phyloP scores from a whole-genome alignment of 2,329 filamentous ascomycete species.

The Diaporthe sp. region DNA sequence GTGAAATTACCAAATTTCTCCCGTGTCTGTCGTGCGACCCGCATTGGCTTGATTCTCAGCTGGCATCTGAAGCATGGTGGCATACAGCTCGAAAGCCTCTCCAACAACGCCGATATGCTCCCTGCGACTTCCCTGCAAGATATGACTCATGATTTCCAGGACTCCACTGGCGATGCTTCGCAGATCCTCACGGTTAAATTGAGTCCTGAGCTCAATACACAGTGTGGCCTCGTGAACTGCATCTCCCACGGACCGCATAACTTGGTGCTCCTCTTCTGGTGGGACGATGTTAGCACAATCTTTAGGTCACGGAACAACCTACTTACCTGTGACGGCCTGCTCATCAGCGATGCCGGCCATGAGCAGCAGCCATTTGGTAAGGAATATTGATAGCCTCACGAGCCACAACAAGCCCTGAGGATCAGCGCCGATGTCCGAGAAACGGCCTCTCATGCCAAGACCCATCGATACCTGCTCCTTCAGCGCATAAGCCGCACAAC shows the following conservation, averaged over 20 bases:
- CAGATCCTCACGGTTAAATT: too few species aligned
- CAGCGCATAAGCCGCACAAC: background rate
- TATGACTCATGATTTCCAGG: background rate
- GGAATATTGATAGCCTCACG: background rate
- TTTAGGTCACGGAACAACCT: too few species aligned
- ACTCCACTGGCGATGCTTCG: background rate
- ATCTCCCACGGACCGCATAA: background rate
- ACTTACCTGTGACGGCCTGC: background rate
- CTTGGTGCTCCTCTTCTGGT: background rate
- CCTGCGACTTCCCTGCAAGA: background rate
- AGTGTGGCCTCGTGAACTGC: background rate
- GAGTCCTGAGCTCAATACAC: background rate
- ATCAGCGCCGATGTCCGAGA: background rate
- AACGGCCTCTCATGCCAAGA: background rate
- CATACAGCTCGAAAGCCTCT: background rate
- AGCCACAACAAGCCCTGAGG: background rate
- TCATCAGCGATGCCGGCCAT: background rate
- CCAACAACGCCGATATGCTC: background rate
- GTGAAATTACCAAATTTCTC: background rate
- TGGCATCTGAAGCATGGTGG: background rate
- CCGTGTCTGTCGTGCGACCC: too few species aligned
- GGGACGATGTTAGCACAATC: background rate
- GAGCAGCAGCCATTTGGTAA: constrained; percentile 3
- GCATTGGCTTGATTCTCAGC: background rate
- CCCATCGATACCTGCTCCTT: background rate